Conservation (phyloP, 2,329 filamentous ascomycete species). For the Drechslerella coelobrocha region DNA sequence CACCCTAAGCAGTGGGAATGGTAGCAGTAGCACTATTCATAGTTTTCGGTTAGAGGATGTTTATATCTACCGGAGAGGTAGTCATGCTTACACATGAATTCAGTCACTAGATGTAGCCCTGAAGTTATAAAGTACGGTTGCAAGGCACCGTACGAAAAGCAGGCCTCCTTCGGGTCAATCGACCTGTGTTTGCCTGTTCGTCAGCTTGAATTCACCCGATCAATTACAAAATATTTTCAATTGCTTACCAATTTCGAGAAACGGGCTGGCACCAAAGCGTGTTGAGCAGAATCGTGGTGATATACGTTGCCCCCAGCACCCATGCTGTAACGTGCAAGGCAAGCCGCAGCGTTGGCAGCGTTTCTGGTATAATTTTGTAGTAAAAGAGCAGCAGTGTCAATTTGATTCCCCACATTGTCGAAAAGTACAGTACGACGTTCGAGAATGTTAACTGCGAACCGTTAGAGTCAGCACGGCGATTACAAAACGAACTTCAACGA, state of each 20-base stretch:
- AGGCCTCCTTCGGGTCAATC: constrained; percentile 20
- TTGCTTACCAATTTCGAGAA: constrained; percentile 25
- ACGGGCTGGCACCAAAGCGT: constrained; percentile 46
- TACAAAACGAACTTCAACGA: too few relatives aligned
- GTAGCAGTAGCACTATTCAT: constrained; percentile 35
- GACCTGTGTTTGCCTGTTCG: too few relatives aligned
- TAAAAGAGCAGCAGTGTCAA: constrained; percentile 39
- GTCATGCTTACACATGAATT: constrained; percentile 41
- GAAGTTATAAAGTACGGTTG: constrained; percentile 40
- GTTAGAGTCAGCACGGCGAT: too few relatives aligned
- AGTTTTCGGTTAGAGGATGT: not conserved
- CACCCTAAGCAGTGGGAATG: constrained; percentile 42
- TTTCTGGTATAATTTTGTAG: constrained; percentile 47
- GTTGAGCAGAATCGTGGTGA: constrained; percentile 32
- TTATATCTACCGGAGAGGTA: not conserved
- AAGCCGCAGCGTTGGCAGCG: constrained; percentile 37
- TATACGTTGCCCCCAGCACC: constrained; percentile 3
- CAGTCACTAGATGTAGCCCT: constrained; percentile 32
- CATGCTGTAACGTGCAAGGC: constrained; percentile 28
- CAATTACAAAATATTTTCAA: too few relatives aligned
- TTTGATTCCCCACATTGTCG: constrained; percentile 40
- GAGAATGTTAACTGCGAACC: constrained; percentile 18
- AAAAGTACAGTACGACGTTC: constrained; percentile 30
- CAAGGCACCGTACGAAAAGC: constrained; percentile 24
- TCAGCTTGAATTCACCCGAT: too few relatives aligned